Evolutionary conservation across 2,329 filamentous ascomycete genomes (phyloP).

Genomic region (Plectosphaerella cucumerina): DNA sequence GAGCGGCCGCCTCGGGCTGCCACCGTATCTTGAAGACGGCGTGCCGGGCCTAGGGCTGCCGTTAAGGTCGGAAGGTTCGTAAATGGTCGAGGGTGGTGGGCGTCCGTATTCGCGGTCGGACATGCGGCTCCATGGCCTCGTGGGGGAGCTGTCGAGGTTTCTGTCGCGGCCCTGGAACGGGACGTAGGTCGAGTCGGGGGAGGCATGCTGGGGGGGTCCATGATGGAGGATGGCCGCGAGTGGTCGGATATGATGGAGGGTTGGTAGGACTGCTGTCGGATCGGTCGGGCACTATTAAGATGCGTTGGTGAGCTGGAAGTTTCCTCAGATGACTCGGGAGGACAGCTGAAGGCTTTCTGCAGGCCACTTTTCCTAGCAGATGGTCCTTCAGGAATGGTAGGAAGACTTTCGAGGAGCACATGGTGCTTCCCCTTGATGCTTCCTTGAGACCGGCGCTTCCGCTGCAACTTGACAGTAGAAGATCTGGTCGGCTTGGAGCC

Average conservation of each 20-base stretch:
- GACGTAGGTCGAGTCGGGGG: constrained; percentile 62
- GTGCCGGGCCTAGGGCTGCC: constrained; percentile 88
- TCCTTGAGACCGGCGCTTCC: constrained; percentile 19
- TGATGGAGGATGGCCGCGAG: constrained; percentile 43
- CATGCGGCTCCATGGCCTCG: constrained; percentile 49
- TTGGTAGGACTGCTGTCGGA: constrained; percentile 43
- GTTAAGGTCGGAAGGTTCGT: constrained; percentile 85
- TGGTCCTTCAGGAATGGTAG: constrained; percentile 46
- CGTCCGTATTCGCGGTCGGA: constrained; percentile 60
- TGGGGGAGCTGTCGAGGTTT: constrained; percentile 22
- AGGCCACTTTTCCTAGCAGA: constrained; percentile 37
- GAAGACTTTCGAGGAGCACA: constrained; percentile 29
- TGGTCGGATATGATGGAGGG: constrained; percentile 45
- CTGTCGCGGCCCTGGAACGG: constrained; percentile 46
- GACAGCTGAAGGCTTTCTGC: constrained; percentile 25
- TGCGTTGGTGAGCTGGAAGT: constrained; percentile 33
- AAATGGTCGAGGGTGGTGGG: constrained; percentile 68
- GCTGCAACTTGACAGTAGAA: constrained; percentile 49
- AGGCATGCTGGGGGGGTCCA: constrained; percentile 56
- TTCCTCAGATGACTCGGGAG: constrained; percentile 11
- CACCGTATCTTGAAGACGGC: constrained; percentile 82
- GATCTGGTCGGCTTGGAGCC: constrained; percentile 1
- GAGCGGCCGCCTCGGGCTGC: constrained; percentile 79
- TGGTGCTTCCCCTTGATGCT: neutral
- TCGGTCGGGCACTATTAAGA: constrained; percentile 38